Evolutionary conservation across 805 yeast genomes (phyloP), one percentile per base, ranked within the genome.

Genomic region (Sugiyamaella marilandica): DNA sequence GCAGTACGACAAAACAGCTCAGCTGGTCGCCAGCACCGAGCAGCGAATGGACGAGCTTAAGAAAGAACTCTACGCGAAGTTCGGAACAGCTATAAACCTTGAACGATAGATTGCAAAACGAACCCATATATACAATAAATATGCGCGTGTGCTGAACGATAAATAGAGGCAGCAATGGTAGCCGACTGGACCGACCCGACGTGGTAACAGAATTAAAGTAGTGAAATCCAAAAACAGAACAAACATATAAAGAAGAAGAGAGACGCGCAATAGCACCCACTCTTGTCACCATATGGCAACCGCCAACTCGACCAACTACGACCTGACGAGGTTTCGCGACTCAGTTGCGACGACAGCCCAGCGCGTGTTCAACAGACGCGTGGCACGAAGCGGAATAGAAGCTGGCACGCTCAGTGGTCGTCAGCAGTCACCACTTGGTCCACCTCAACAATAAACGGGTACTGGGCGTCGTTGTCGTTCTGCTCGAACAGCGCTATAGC

Each of bases 41-140:
- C 76, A 74, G 2, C 71, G 78, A 54, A 73, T 92, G 68, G 67
- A 69, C 9, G 77, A 68, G 29, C 76, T 92, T 62, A 92, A 92
- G 71, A 77, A 79, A 33, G 76, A 74, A n/a, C 73, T 92, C 52
- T 94, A 92, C 64, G 88, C 87, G 14, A 89, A 87, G 67, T 94
- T 92, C 65, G 99, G 98, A 24, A 80, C 80, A 61, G 83, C 88
- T 54, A 94, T 92, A 65, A 91, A 91, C 66, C 72, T 92, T 46
- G 99, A 92, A 19, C 43, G 43, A 39, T 39, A 29, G 47, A 18
- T 41, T 24, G 29, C 29, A 24, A 24, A 24, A 24, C 29, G 31
- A 18, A 41, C 24, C 14, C 34, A 21, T 29, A 44, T 44, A 44
- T 26, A 34, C 35, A 47, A 19, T 34, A 33, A 19, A 45, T 21